phyloP scores from a whole-genome alignment of 805 yeast genomes.

The Nakazawaea populi region DNA sequence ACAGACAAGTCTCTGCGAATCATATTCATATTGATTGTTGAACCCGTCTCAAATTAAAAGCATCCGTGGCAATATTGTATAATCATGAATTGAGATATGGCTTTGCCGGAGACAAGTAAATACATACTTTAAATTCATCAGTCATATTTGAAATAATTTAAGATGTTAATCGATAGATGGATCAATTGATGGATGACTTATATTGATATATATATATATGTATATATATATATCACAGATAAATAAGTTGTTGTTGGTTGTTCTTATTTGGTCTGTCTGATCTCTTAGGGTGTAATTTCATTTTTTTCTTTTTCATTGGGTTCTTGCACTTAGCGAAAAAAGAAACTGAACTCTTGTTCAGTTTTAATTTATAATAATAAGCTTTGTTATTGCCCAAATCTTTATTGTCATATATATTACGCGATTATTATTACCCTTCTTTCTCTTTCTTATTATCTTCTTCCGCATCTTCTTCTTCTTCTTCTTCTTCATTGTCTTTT shows the following conservation, averaged over 20 bases:
- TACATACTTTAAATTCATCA: neutral
- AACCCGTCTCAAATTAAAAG: no score
- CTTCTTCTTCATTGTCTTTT: neutral
- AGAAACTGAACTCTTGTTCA: no score
- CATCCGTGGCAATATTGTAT: no score
- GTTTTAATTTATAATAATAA: no score
- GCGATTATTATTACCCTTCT: neutral
- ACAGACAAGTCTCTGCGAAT: no score
- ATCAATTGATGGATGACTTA: neutral
- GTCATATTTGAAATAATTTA: no score
- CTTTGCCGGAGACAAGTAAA: no score
- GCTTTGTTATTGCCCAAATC: no score
- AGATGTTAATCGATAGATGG: neutral
- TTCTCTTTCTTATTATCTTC: neutral
- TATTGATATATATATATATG: no score
- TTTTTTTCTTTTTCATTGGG: neutral
- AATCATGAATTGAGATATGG: no score
- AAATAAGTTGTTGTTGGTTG: neutral
- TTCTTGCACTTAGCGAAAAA: neutral
- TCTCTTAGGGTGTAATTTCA: neutral
- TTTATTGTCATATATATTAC: no score
- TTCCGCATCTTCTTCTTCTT: neutral
- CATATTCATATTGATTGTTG: no score
- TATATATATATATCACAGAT: neutral
- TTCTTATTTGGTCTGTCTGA: neutral